These are phyloP conservation scores for Pyricularia pennisetigena DNA, from an alignment of 2,329 filamentous ascomycete genomes.

Conservation along the genomic window DNA sequence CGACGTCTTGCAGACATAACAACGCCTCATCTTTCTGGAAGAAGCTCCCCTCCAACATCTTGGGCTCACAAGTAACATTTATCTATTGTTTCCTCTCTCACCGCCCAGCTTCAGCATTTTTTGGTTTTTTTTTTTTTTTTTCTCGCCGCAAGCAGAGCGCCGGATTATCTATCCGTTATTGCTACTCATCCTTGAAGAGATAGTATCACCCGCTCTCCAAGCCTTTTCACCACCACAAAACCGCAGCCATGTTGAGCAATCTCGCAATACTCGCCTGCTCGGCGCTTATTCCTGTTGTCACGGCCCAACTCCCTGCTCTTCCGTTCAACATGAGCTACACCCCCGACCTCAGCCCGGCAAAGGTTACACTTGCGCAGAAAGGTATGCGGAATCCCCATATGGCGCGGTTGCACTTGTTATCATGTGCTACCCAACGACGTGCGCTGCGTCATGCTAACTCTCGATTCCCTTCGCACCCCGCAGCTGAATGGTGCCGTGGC, in stretches of 20 bases:
- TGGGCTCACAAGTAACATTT: neutral
- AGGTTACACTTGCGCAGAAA: neutral
- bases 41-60: neutral
- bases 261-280: neutral
- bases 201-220: neutral
- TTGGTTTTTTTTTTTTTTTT: neutral
- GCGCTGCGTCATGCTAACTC: neutral
- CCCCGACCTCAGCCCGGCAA: slow-evolving; percentile 1
- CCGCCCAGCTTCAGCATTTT: neutral
- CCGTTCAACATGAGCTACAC: slow-evolving; percentile 1
- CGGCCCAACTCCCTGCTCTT: neutral
- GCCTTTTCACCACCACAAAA: neutral
- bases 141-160: neutral
- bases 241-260: neutral
- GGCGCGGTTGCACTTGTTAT: neutral
- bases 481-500: slow-evolving; percentile 41
- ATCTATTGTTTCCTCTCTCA: neutral
- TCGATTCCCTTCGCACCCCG: slow-evolving; percentile 11
- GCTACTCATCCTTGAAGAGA: neutral
- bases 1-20: neutral
- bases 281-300: slow-evolving; percentile 1
- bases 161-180: neutral
- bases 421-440: neutral
- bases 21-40: neutral
- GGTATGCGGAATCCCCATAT: neutral